Conservation (phyloP, 768 basidiomycete genomes). For the Tubosaeta brunneosetosa region DNA sequence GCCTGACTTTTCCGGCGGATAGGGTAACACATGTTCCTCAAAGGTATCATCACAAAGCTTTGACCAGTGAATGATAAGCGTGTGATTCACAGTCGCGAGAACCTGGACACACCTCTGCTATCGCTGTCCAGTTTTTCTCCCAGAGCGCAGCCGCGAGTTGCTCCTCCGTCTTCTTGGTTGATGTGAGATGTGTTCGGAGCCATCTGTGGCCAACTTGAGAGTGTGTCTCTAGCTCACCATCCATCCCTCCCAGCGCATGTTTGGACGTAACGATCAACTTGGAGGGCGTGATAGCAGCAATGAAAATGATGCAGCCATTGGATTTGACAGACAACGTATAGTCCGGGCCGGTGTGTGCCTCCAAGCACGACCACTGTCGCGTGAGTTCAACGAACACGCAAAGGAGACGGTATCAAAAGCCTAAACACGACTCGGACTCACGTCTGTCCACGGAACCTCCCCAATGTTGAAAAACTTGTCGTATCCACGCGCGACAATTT, state of each 20-base stretch:
- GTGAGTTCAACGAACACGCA: not conserved
- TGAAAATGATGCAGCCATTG: conserved; percentile 96
- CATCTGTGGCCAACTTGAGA: conserved; percentile 81
- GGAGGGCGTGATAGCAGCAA: conserved; percentile 72
- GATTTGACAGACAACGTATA: conserved; percentile 90
- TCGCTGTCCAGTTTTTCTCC: conserved; percentile 81
- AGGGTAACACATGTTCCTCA: conserved; percentile 92
- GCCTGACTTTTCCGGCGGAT: conserved; percentile 77
- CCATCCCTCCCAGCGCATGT: conserved; percentile 71
- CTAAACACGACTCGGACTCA: conserved; percentile 37
- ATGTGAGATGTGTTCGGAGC: conserved; percentile 58
- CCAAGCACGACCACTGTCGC: conserved; percentile 68
- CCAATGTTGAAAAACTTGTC: conserved; percentile 99
- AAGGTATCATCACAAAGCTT: conserved; percentile 97
- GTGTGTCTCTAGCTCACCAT: conserved; percentile 50
- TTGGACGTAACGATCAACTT: conserved; percentile 88
- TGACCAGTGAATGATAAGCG: not conserved
- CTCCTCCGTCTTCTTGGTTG: conserved; percentile 60
- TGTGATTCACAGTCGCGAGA: not conserved
- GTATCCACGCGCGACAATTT: conserved; percentile 87
- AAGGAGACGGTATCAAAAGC: not conserved
- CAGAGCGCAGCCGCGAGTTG: conserved; percentile 73
- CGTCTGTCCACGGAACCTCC: conserved; percentile 93
- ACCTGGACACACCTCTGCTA: conserved; percentile 71
- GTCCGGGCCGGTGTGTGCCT: conserved; percentile 63